phyloP scores from a whole-genome alignment of 306 rosid genomes.

The Inga laurina region DNA sequence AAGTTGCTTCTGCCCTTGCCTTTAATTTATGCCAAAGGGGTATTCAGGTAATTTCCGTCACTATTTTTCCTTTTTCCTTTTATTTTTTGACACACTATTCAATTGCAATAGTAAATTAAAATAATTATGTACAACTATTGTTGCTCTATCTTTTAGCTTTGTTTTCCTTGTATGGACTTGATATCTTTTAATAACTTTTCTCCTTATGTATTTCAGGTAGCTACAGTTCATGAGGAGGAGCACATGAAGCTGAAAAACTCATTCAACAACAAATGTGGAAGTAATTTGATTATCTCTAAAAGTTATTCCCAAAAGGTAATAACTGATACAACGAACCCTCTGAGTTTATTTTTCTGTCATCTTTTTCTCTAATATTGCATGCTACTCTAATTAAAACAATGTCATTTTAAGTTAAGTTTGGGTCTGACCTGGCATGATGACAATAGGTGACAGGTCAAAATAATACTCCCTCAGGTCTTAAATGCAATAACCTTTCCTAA shows the following conservation, averaged over 20 bases:
- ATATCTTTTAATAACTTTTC: neutral
- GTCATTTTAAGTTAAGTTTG: neutral
- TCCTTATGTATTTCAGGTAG: slow-evolving; percentile 42
- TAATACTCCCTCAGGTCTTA: neutral
- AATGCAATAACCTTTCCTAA: too few species aligned
- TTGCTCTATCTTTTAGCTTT: neutral
- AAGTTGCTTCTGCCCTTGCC: slow-evolving; percentile 66
- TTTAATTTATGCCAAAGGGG: slow-evolving; percentile 51
- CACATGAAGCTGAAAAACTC: slow-evolving; percentile 54
- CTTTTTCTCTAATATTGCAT: neutral
- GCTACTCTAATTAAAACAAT: neutral
- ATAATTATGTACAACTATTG: too few species aligned
- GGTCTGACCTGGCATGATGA: neutral
- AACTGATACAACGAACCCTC: neutral
- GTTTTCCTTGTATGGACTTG: neutral
- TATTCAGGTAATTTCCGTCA: slow-evolving; percentile 47
- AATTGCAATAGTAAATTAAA: neutral
- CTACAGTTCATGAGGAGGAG: slow-evolving; percentile 42
- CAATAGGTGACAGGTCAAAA: neutral
- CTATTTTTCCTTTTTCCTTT: neutral
- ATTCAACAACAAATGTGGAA: slow-evolving; percentile 17
- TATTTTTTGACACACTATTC: neutral
- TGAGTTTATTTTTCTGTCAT: neutral
- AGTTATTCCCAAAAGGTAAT: slow-evolving; percentile 54
- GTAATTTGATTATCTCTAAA: slow-evolving; percentile 40